Conservation (phyloP, 2,329 filamentous ascomycete species). For the Beauveria scarabaeidicola region DNA sequence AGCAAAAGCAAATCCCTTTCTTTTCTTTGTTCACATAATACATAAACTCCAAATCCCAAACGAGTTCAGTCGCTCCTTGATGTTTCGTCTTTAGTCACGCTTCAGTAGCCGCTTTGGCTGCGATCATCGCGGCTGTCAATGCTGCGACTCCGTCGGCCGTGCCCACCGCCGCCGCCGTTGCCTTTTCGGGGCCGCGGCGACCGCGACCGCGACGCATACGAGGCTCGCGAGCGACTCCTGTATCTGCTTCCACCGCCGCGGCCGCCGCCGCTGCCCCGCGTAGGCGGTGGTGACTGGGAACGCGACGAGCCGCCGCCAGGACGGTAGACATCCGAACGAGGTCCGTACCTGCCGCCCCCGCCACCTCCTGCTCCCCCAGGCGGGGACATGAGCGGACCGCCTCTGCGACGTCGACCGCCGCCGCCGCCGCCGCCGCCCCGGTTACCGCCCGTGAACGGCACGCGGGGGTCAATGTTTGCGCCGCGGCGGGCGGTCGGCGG, state of each 20-base stretch:
- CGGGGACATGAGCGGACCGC: conserved; percentile 27
- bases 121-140: conserved; percentile 29
- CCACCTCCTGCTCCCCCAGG: conserved; percentile 13
- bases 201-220: conserved; percentile 41
- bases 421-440: conserved; percentile 28
- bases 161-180: conserved; percentile 19
- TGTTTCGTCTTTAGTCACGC: background rate
- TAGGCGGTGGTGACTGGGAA: conserved; percentile 3
- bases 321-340: conserved; percentile 50
- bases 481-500: conserved; percentile 63
- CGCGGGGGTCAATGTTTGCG: conserved; percentile 46
- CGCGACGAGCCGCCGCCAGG: conserved; percentile 45
- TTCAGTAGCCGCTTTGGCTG: conserved; percentile 26
- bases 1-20: background rate
- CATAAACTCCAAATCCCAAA: background rate
- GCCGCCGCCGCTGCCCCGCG: conserved; percentile 14
- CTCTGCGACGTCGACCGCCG: conserved; percentile 27
- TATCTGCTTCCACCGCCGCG: conserved; percentile 30
- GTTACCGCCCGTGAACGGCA: conserved; percentile 26
- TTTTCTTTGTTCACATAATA: background rate
- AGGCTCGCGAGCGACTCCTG: conserved; percentile 36
- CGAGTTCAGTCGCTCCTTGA: background rate
- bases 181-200: conserved; percentile 32
- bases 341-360: conserved; percentile 28
- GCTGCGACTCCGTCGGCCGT: conserved; percentile 38